Percentiles rank a stretch among this genome's conserved stretches.
These are phyloP conservation scores for Boletus reticuloceps DNA, from an alignment of 768 basidiomycete species.

Conservation along the genomic window DNA sequence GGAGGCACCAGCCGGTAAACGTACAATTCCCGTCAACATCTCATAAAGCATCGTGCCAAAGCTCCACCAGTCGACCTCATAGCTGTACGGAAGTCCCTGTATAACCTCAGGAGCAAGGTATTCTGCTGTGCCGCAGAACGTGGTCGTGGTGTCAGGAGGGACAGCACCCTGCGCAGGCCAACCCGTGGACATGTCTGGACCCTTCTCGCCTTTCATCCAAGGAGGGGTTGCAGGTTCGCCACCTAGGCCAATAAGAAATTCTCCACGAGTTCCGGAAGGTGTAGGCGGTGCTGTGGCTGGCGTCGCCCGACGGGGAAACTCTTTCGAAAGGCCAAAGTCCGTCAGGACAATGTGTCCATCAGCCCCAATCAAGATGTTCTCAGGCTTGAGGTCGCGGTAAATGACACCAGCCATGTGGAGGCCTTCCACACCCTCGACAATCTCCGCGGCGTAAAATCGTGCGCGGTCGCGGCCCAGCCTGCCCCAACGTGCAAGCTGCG, in stretches of 20 bases:
- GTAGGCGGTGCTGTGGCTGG: constrained; percentile 55
- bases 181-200: constrained; percentile 48
- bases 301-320: constrained; percentile 63
- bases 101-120: constrained; percentile 97
- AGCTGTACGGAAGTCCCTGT: constrained; percentile 84
- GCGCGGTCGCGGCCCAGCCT: constrained; percentile 90
- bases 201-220: constrained; percentile 72
- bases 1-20: constrained; percentile 2
- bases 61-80: constrained; percentile 98
- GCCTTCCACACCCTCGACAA: constrained; percentile 94
- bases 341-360: constrained; percentile 97
- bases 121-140: constrained; percentile 96
- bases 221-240: constrained; percentile 54
- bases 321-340: constrained; percentile 94
- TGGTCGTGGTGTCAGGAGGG: constrained; percentile 66
- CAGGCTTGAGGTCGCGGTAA: constrained; percentile 96
- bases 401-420: constrained; percentile 93
- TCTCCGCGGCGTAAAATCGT: constrained; percentile 96
- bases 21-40: constrained; percentile 93
- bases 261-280: constrained; percentile 48
- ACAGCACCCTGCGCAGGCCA: constrained; percentile 57
- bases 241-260: constrained; percentile 50
- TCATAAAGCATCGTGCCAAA: constrained; percentile 98
- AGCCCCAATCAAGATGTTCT: constrained; percentile 91
- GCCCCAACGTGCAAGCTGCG: constrained; percentile 95